Base-by-base conservation (phyloP, 2,329 filamentous ascomycete species). In the Colletotrichum sp. region DNA sequence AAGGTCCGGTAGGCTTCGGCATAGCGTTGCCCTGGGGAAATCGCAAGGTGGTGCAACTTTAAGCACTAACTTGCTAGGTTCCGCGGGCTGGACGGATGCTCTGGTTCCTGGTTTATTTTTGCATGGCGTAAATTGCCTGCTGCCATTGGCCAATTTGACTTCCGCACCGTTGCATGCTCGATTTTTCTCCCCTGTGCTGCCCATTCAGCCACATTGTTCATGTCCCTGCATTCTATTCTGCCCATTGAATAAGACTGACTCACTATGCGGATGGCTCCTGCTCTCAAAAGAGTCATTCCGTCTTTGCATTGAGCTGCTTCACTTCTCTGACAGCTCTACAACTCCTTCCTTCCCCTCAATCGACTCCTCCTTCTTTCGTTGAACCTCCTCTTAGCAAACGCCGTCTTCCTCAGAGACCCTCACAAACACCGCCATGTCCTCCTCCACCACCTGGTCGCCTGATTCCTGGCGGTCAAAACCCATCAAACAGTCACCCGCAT, bases 401-500 rank as follows among this genome's bases (percentile, higher is more conserved):
- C 11, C 34, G 2, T 25, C 30, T 15, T 22, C n/a, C n/a, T 16
- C n/a, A 22, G 3, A 32, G 30, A 34, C 9, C 59, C 27, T 19
- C 59, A 25, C n/a, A 62, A 62, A 16, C 59, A 62, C 34, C 59
- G 44, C 22, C 72, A 76, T 76, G 73, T 76, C 73, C 8, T 76
- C 70, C 29, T 27, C 75, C 55, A 7, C 65, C 70, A 44, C 72
- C 75, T 94, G 92, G 92, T 85, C 88, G 13, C 93, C 91, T 9
- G 87, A 88, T 82, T 94, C 95, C 59, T 97, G 95, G 95, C 90
- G 92, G 80, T 89, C 90, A 71, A 96, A 95, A 84, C 94, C 94
- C 55, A 94, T 96, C 85, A 95, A 95, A 84, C 95, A 97, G 84
- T 88, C 91, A 15, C 93, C 95, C 32, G 86, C 89, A 44, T 96